A percentile compares a stretch with the other conserved stretches of the same genome.
phyloP scores from a whole-genome alignment of 108 stramenopile species.

The Cyclotella baltica region DNA sequence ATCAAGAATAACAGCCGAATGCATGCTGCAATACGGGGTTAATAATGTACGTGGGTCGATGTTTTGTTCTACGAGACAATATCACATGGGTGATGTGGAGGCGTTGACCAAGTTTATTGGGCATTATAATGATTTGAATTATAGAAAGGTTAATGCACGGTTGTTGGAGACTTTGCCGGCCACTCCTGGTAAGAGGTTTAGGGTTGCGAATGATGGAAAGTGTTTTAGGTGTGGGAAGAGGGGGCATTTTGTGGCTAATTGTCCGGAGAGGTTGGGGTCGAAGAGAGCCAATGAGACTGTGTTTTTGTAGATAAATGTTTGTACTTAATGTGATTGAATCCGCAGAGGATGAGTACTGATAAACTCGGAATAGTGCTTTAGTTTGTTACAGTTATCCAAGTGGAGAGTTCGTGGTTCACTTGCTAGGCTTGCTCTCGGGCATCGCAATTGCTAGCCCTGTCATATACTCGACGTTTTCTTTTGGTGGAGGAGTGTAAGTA shows the following conservation, averaged over 20 bases:
- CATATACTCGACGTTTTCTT: background rate
- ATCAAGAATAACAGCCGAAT: conserved; percentile 63
- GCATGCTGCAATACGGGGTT: conserved; percentile 64
- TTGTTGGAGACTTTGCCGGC: conserved; percentile 30
- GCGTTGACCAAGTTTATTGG: conserved; percentile 66
- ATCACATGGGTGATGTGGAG: conserved; percentile 53
- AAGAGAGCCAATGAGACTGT: background rate
- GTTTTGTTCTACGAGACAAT: conserved; percentile 57
- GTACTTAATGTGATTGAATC: too few species aligned
- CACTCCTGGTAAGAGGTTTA: background rate
- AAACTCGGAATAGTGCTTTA: too few species aligned
- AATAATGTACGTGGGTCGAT: conserved; percentile 74
- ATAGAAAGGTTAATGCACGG: conserved; percentile 40
- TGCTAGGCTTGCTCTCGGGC: too few species aligned
- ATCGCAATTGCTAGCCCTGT: too few species aligned
- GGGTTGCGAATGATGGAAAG: conserved; percentile 12
- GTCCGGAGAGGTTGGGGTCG: conserved; percentile 24
- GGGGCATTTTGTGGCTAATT: conserved; percentile 44
- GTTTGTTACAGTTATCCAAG: too few species aligned
- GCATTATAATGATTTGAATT: conserved; percentile 72
- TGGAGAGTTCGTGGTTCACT: too few species aligned
- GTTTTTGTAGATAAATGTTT: too few species aligned
- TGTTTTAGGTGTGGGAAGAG: conserved; percentile 52
- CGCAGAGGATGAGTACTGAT: too few species aligned
- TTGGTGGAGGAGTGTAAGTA: conserved; percentile 72